Conservation (phyloP, 805 yeast species). For the Priceomyces castillae region DNA sequence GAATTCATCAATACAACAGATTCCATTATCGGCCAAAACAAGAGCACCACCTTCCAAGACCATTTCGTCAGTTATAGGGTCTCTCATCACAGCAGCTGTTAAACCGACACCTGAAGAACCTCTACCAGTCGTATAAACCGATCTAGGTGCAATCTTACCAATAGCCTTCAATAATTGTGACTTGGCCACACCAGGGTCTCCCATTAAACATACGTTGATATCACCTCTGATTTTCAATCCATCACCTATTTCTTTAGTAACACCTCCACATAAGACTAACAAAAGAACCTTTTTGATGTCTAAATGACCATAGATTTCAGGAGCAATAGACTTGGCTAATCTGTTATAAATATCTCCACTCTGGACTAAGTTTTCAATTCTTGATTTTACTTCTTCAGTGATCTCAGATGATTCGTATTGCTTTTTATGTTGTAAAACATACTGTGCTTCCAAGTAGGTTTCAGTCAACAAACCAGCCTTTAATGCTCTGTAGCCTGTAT, state of each 20-base stretch:
- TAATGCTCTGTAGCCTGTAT: conserved; percentile 91
- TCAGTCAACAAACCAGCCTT: conserved; percentile 93
- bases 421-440: conserved; percentile 82
- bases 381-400: conserved; percentile 52
- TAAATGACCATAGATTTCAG: conserved; percentile 91
- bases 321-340: conserved; percentile 88
- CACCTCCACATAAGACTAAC: conserved; percentile 88
- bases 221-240: conserved; percentile 98
- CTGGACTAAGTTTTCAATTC: conserved; percentile 52
- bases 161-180: conserved; percentile 92
- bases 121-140: conserved; percentile 96
- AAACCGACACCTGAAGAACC: conserved; percentile 99
- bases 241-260: conserved; percentile 89
- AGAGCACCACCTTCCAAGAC: conserved; percentile 97
- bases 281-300: conserved; percentile 92
- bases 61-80: conserved; percentile 99
- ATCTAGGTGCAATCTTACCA: conserved; percentile 90
- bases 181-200: conserved; percentile 99
- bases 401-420: conserved; percentile 69
- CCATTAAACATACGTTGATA: conserved; percentile 93
- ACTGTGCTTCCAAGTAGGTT: conserved; percentile 87
- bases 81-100: conserved; percentile 98
- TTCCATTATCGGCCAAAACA: conserved; percentile 94
- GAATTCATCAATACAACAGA: conserved; percentile 98
- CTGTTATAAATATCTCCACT: conserved; percentile 75